Evolutionary conservation across 139 green algal genomes (phyloP).

Genomic region (Desmodesmus armatus): DNA sequence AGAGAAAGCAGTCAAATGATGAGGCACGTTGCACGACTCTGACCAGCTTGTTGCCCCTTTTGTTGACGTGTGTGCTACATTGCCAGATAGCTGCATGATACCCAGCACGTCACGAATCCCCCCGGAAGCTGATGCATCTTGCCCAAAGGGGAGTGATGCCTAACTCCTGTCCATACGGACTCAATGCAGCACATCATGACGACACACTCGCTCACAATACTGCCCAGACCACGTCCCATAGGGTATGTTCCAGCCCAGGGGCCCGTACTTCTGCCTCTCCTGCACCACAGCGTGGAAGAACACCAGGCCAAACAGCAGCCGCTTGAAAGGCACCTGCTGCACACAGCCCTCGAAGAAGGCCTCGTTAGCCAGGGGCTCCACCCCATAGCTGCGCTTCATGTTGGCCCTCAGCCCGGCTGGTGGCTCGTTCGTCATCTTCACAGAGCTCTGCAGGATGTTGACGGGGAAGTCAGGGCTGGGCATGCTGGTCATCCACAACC

Average conservation of each 20-base stretch:
- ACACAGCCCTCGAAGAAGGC: slow-evolving; percentile 71
- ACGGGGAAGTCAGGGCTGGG: slow-evolving; percentile 77
- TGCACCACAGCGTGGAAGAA: slow-evolving; percentile 81
- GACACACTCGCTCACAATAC: too few relatives aligned
- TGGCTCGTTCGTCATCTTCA: slow-evolving; percentile 90
- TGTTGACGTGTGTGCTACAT: too few relatives aligned
- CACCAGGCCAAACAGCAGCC: slow-evolving; percentile 73
- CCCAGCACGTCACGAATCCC: too few relatives aligned
- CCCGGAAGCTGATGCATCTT: too few relatives aligned
- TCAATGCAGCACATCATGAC: too few relatives aligned
- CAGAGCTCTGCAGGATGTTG: slow-evolving; percentile 76
- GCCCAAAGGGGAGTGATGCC: too few relatives aligned
- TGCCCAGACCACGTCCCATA: slow-evolving; percentile 72
- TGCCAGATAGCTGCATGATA: too few relatives aligned
- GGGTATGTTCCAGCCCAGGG: slow-evolving; percentile 77
- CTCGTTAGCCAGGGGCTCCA: slow-evolving; percentile 67
- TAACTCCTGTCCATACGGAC: too few relatives aligned
- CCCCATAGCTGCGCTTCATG: slow-evolving; percentile 73
- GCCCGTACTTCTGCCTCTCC: slow-evolving; percentile 73
- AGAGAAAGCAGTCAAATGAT: background rate
- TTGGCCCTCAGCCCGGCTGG: slow-evolving; percentile 76
- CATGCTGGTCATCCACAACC: slow-evolving; percentile 83
- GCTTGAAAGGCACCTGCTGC: slow-evolving; percentile 69
- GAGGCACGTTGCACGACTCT: too few relatives aligned
- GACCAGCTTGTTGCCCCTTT: too few relatives aligned